phyloP scores from a whole-genome alignment of 306 rosid species.

The Geum urbanum region DNA sequence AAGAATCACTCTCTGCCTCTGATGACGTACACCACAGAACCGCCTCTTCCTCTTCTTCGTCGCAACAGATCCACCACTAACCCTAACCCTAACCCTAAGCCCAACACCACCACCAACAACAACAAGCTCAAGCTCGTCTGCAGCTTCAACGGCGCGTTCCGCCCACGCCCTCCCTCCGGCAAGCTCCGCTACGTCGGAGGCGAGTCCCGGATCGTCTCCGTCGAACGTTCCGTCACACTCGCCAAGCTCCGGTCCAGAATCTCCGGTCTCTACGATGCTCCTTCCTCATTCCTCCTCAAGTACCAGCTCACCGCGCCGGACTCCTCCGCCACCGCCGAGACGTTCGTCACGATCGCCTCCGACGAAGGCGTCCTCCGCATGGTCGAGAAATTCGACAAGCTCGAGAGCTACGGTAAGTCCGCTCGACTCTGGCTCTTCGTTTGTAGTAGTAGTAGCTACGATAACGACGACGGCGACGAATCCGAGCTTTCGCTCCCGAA shows the following conservation, averaged over 20 bases:
- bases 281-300: conserved; percentile 9
- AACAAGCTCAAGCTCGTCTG: conserved; percentile 28
- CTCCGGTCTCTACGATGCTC: conserved; percentile 17
- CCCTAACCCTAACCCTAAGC: neutral
- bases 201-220: conserved; percentile 29
- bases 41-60: conserved; percentile 11
- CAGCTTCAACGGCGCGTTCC: conserved; percentile 31
- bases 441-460: conserved; percentile 3
- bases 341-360: conserved; percentile 16
- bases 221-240: conserved; percentile 17
- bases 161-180: conserved; percentile 13
- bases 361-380: conserved; percentile 33
- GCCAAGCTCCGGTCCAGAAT: conserved; percentile 25
- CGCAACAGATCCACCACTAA: conserved; percentile 11
- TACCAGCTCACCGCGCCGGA: conserved; percentile 9
- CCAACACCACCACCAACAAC: neutral
- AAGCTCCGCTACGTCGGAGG: conserved; percentile 28
- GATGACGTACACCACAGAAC: conserved; percentile 24
- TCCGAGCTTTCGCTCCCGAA: neutral
- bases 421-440: conserved; percentile 30
- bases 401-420: conserved; percentile 18
- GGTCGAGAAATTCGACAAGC: conserved; percentile 26
- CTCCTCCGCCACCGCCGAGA: neutral
- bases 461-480: too few species aligned
- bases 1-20: conserved; percentile 1